A percentile compares a stretch with the other conserved stretches of the same genome.
Conservation (phyloP, 306 rosid genomes). For the Oxytropis ochrocephala region DNA sequence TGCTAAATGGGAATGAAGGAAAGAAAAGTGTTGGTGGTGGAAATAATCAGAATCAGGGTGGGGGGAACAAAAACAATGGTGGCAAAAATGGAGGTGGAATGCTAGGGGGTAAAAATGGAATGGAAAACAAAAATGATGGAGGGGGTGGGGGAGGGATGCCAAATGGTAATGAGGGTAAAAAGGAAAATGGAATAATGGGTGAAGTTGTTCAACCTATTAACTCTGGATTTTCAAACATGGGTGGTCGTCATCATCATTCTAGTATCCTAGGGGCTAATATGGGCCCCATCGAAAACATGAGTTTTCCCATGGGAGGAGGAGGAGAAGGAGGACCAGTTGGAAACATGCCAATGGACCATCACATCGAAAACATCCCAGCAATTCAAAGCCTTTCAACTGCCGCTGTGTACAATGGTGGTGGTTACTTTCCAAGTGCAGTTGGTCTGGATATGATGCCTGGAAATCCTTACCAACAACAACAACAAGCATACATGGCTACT, state of each 20-base stretch:
- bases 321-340: conserved; percentile 30
- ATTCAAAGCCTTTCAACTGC: conserved; percentile 16
- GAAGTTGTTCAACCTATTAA: conserved; percentile 27
- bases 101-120: neutral
- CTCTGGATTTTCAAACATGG: conserved; percentile 33
- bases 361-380: conserved; percentile 46
- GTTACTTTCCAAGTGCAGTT: conserved; percentile 39
- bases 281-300: conserved; percentile 49
- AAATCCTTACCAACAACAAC: conserved; percentile 50
- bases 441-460: conserved; percentile 46
- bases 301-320: conserved; percentile 29
- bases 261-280: conserved; percentile 22
- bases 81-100: conserved; percentile 10
- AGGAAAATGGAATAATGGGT: conserved; percentile 26
- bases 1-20: conserved; percentile 20
- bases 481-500: conserved; percentile 54
- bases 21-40: conserved; percentile 23
- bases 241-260: conserved; percentile 30
- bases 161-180: conserved; percentile 21
- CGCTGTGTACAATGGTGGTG: neutral
- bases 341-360: conserved; percentile 42
- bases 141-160: conserved; percentile 19
- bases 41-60: conserved; percentile 17
- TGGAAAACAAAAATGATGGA: neutral
- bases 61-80: conserved; percentile 16